phyloP scores from a whole-genome alignment of 1,284 basidiomycete genomes.

The Sanghuangporus baumii region DNA sequence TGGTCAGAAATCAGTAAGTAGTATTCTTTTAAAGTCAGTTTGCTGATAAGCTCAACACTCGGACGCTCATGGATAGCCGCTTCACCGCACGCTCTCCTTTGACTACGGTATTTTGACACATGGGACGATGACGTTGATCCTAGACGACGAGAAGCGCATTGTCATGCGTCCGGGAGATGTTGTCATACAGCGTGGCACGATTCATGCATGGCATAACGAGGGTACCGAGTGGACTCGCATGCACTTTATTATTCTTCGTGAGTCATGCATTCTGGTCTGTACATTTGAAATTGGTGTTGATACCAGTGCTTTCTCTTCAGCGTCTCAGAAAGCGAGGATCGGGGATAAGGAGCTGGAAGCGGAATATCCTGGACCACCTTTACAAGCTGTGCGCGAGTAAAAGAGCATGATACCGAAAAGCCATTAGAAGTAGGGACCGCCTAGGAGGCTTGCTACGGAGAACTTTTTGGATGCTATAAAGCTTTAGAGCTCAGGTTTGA shows the following conservation, averaged over 20 bases:
- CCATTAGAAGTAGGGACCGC: too few relatives aligned
- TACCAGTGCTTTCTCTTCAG: neutral
- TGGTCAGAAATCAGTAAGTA: neutral
- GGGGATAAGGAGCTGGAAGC: constrained; percentile 11
- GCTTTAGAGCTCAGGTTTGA: too few relatives aligned
- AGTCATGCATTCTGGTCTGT: constrained; percentile 15
- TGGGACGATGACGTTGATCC: constrained; percentile 11
- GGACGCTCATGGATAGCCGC: neutral
- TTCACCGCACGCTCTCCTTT: constrained; percentile 17
- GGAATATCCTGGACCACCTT: neutral
- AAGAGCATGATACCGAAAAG: neutral
- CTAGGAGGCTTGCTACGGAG: neutral
- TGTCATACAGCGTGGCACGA: constrained; percentile 17
- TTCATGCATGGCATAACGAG: constrained; percentile 17
- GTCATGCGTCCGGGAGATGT: constrained; percentile 14
- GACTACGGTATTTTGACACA: constrained; percentile 17
- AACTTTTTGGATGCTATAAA: neutral
- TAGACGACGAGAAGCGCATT: constrained; percentile 12
- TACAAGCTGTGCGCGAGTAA: neutral
- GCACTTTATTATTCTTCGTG: constrained; percentile 13
- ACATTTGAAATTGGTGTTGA: neutral
- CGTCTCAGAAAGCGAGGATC: constrained; percentile 15
- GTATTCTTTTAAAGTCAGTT: neutral
- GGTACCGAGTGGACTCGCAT: constrained; percentile 16
- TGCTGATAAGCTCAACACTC: neutral